A percentile compares a stretch with the other conserved stretches of the same genome.
Conservation (phyloP, 208 protist species). For the Trypanosoma platydactyli region DNA sequence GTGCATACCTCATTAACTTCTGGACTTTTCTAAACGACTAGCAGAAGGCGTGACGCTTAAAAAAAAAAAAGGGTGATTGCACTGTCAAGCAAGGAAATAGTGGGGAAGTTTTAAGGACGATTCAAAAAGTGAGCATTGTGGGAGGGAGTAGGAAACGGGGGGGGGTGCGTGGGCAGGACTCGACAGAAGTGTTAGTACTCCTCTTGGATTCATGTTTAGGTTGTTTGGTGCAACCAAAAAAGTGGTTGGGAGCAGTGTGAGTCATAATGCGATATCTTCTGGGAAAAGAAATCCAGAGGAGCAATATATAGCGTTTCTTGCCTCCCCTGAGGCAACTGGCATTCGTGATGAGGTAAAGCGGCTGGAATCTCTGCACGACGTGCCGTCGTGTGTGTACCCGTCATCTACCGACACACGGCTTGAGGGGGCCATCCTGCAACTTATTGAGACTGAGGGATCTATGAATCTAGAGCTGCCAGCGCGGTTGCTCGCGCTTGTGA, state of each 20-base stretch:
- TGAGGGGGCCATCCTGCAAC: slow-evolving; percentile 17
- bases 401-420: slow-evolving; percentile 16
- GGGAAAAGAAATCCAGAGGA: neutral
- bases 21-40: no score
- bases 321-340: neutral
- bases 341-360: slow-evolving; percentile 4
- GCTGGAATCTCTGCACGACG: neutral
- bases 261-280: neutral
- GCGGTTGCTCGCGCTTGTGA: slow-evolving; percentile 19
- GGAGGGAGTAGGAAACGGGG: neutral
- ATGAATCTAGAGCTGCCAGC: slow-evolving; percentile 3
- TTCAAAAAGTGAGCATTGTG: neutral
- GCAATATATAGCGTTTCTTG: slow-evolving; percentile 19
- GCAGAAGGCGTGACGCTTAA: no score
- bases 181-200: neutral
- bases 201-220: slow-evolving; percentile 15
- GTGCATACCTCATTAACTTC: no score
- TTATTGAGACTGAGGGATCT: neutral
- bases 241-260: neutral
- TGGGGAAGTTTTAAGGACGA: no score
- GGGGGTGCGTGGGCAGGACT: neutral
- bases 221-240: slow-evolving; percentile 8
- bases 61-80: no score
- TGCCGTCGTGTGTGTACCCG: neutral
- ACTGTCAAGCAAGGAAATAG: no score